Conservation (phyloP, 1,139 yeast genomes). For the Chernovozyma sophiae-reginae region DNA sequence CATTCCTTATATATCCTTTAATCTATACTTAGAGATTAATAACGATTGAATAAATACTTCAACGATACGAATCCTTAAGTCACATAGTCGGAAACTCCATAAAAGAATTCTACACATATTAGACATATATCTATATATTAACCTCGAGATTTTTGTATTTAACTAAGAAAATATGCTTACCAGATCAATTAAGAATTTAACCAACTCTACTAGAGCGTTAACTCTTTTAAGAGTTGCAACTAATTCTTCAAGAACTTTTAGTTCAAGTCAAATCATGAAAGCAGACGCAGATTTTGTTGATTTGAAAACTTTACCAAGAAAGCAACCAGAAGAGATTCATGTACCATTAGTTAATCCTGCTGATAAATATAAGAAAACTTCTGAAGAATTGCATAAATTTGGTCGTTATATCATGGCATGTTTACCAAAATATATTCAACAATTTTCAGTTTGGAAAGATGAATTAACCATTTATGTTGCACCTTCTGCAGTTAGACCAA, state of each 20-base stretch:
- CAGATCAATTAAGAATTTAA: constrained; percentile 4
- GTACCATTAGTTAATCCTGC: constrained; percentile 75
- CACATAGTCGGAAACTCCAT: too few species aligned
- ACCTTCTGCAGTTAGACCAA: constrained; percentile 71
- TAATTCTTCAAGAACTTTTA: not conserved
- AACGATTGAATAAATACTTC: too few species aligned
- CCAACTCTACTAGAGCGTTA: not conserved
- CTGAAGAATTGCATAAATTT: constrained; percentile 76
- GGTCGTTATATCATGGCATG: constrained; percentile 78
- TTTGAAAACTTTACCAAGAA: constrained; percentile 39
- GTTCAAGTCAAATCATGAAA: not conserved
- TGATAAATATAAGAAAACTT: constrained; percentile 64
- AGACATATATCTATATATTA: too few species aligned
- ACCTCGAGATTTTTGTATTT: too few species aligned
- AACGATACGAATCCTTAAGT: too few species aligned
- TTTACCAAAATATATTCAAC: constrained; percentile 78
- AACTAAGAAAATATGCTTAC: constrained; percentile 4
- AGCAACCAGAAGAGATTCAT: constrained; percentile 29
- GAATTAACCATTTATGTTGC: constrained; percentile 76
- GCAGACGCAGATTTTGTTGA: constrained; percentile 31
- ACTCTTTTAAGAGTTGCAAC: not conserved
- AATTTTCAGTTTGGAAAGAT: constrained; percentile 87
- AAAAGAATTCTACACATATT: too few species aligned
- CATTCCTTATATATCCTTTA: too few species aligned
- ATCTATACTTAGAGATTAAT: too few species aligned